Conservation (phyloP, 225 moss, liverwort and hornwort genomes). For the Polytrichum formosum region DNA sequence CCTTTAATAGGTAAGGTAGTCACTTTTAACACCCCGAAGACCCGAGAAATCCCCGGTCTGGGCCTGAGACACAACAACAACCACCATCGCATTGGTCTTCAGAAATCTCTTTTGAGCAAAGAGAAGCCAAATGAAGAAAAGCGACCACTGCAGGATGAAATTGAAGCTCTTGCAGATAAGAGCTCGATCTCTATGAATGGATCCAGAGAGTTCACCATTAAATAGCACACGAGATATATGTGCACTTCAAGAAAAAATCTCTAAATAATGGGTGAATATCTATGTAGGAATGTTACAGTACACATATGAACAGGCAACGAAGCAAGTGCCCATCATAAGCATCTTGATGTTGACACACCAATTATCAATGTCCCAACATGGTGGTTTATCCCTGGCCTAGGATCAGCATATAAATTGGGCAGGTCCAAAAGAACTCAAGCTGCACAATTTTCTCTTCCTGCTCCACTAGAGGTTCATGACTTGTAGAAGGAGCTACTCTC, state of each 20-base stretch:
- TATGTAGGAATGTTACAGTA: conserved; percentile 46
- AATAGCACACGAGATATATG: conserved; percentile 28
- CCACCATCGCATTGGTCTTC: too few relatives aligned
- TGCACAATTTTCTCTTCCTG: conserved; percentile 15
- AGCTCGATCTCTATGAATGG: conserved; percentile 24
- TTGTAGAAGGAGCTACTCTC: conserved; percentile 54
- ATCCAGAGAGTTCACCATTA: conserved; percentile 25
- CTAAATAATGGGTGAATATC: conserved; percentile 38
- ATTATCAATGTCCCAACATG: conserved; percentile 20
- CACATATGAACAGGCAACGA: conserved; percentile 50
- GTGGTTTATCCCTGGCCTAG: conserved; percentile 17
- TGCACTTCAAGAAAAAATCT: conserved; percentile 24
- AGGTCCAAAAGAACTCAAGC: conserved; percentile 18
- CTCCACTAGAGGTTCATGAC: conserved; percentile 36
- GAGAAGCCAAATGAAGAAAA: neutral
- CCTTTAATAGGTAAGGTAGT: too few relatives aligned
- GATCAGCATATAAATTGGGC: conserved; percentile 21
- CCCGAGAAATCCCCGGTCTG: too few relatives aligned
- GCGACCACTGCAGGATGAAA: conserved; percentile 3
- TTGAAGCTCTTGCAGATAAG: conserved; percentile 18
- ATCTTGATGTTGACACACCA: conserved; percentile 22
- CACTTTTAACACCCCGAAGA: too few relatives aligned
- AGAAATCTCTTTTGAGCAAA: too few relatives aligned
- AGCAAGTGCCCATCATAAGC: conserved; percentile 29
- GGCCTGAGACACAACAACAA: too few relatives aligned